A percentile compares a stretch with the other conserved stretches of the same genome.
phyloP scores from a whole-genome alignment of 73 alveolate species.

The Paramecium primaurelia region DNA sequence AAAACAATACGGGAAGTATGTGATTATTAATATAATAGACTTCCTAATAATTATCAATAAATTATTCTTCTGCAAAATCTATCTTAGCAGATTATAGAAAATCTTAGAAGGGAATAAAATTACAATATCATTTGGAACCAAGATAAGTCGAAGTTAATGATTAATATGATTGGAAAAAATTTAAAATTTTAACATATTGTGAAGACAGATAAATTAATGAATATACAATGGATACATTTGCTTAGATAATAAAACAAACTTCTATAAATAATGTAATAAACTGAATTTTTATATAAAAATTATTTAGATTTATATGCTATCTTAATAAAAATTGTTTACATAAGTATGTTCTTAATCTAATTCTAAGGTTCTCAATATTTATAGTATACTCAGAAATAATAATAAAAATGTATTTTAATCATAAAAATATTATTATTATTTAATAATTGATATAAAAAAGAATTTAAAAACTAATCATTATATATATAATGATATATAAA shows the following conservation, averaged over 20 bases:
- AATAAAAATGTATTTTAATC: too few species aligned
- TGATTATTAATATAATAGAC: neutral
- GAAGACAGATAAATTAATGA: neutral
- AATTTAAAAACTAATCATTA: neutral
- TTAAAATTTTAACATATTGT: neutral
- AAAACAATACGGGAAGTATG: neutral
- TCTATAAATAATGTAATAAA: neutral
- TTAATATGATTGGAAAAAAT: neutral
- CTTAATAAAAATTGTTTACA: neutral
- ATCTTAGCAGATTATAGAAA: neutral
- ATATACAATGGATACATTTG: neutral
- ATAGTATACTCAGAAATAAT: too few species aligned
- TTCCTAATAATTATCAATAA: neutral
- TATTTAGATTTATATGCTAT: neutral
- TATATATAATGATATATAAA: neutral
- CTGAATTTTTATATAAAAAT: neutral
- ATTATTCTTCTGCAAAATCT: constrained; percentile 12
- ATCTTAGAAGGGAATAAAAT: neutral
- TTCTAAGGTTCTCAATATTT: neutral
- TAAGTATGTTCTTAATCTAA: neutral
- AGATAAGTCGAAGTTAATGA: neutral
- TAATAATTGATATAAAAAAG: neutral
- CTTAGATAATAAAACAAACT: neutral
- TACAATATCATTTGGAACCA: neutral
- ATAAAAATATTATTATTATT: too few species aligned